Evolutionary conservation across 116 monocot species (phyloP).

Genomic region (Phalaenopsis hybrid): DNA sequence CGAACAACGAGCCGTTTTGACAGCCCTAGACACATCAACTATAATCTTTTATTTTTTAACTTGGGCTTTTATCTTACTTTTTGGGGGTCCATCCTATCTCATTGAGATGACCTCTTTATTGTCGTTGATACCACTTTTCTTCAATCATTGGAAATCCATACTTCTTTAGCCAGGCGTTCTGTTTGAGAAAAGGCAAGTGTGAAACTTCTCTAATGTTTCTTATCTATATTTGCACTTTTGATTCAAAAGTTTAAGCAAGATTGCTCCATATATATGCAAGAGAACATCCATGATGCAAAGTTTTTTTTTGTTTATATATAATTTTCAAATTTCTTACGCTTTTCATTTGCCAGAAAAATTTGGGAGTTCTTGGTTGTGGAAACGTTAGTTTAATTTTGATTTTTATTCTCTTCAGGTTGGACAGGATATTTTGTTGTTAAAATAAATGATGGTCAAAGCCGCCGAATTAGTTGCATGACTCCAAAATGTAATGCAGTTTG

Average conservation of each 20-base stretch:
- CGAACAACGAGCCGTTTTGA: too few relatives aligned
- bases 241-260: background rate
- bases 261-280: background rate
- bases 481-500: slow-evolving; percentile 38
- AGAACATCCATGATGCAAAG: background rate
- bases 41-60: too few relatives aligned
- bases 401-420: slow-evolving; percentile 30
- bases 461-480: slow-evolving; percentile 36
- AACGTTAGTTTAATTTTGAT: background rate
- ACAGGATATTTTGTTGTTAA: slow-evolving; percentile 33
- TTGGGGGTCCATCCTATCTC: background rate
- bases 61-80: background rate
- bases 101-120: background rate
- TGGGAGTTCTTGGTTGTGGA: background rate
- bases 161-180: background rate
- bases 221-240: background rate
- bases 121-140: background rate
- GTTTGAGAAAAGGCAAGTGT: background rate
- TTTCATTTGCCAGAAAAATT: slow-evolving; percentile 1
- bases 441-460: slow-evolving; percentile 28
- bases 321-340: background rate
- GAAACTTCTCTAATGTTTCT: background rate
- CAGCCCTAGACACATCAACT: too few relatives aligned
- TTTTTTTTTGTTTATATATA: background rate
- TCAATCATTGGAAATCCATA: background rate